Percentiles rank a stretch among this genome's conserved stretches.
These are phyloP conservation scores for Arthroderma uncinatum DNA, from an alignment of 2,329 filamentous ascomycete genomes.

Conservation along the genomic window DNA sequence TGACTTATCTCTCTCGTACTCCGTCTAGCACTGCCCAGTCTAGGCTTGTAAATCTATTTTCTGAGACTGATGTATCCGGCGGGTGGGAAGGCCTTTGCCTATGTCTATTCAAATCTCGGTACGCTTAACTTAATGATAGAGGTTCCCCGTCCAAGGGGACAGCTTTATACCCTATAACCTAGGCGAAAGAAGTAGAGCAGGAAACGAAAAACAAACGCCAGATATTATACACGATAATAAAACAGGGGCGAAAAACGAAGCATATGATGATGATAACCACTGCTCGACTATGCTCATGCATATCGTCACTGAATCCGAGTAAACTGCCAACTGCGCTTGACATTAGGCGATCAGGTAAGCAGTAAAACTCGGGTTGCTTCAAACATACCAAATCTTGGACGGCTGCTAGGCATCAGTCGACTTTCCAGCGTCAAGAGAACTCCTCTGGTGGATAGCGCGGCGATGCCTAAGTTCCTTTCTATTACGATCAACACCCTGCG, in stretches of 20 bases:
- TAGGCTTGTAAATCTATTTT: no score
- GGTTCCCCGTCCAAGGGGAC: background rate
- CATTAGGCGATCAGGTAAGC: background rate
- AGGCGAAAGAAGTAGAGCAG: background rate
- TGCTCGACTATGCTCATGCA: slow-evolving; percentile 8
- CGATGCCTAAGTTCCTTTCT: slow-evolving; percentile 17
- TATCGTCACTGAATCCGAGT: background rate
- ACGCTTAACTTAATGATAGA: no score
- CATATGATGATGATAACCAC: background rate
- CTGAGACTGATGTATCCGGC: no score
- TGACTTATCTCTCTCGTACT: no score
- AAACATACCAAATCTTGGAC: background rate
- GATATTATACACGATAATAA: slow-evolving; percentile 3
- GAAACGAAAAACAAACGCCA: background rate
- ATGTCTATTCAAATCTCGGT: no score
- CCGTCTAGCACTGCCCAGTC: no score
- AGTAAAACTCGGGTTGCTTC: background rate
- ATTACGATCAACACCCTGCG: slow-evolving; percentile 46
- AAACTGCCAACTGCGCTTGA: background rate
- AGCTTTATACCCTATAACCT: background rate
- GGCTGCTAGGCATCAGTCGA: background rate
- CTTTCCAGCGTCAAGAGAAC: slow-evolving; percentile 5
- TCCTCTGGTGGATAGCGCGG: slow-evolving; percentile 8
- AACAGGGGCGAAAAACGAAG: background rate
- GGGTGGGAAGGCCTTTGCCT: no score